Conservation (phyloP, 2,329 filamentous ascomycete genomes). For the Fonsecaea erecta region DNA sequence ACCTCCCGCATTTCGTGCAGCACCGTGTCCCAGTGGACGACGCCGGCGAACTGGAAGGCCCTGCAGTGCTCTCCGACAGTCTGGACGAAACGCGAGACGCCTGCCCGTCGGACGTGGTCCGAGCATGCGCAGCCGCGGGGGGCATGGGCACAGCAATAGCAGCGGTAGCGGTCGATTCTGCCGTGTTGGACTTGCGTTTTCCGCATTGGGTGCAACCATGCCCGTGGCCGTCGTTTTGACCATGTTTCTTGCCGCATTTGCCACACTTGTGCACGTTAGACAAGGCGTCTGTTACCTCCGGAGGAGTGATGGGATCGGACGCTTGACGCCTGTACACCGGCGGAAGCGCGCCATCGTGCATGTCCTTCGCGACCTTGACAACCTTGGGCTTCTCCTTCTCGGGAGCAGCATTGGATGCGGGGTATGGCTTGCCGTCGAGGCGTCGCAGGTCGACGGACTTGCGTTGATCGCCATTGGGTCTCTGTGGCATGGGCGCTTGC, state of each 20-base stretch:
- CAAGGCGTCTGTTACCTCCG: constrained; percentile 12
- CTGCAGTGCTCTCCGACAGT: constrained; percentile 26
- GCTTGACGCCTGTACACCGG: constrained; percentile 34
- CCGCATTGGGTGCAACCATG: constrained; percentile 32
- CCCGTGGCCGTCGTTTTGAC: constrained; percentile 13
- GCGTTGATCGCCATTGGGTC: constrained; percentile 21
- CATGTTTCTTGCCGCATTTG: constrained; percentile 29
- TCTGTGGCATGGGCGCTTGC: constrained; percentile 25
- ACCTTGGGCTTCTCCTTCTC: constrained; percentile 27
- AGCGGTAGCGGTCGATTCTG: constrained; percentile 7
- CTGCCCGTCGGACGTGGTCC: constrained; percentile 22
- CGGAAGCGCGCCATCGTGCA: constrained; percentile 36
- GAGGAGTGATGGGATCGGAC: constrained; percentile 19
- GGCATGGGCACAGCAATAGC: constrained; percentile 3
- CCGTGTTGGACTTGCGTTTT: constrained; percentile 25
- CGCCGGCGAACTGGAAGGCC: constrained; percentile 22
- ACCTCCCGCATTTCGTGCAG: constrained; percentile 31
- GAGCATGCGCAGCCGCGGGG: constrained; percentile 10
- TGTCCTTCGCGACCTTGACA: constrained; percentile 38
- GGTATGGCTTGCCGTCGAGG: constrained; percentile 34
- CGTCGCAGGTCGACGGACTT: constrained; percentile 30
- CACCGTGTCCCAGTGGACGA: constrained; percentile 16
- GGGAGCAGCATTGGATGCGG: constrained; percentile 8
- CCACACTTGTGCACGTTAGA: constrained; percentile 19
- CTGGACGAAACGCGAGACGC: constrained; percentile 22